Evolutionary conservation across 2,329 filamentous ascomycete genomes (phyloP), one percentile per base, ranked within the genome.

Genomic region (Cladophialophora carrionii): DNA sequence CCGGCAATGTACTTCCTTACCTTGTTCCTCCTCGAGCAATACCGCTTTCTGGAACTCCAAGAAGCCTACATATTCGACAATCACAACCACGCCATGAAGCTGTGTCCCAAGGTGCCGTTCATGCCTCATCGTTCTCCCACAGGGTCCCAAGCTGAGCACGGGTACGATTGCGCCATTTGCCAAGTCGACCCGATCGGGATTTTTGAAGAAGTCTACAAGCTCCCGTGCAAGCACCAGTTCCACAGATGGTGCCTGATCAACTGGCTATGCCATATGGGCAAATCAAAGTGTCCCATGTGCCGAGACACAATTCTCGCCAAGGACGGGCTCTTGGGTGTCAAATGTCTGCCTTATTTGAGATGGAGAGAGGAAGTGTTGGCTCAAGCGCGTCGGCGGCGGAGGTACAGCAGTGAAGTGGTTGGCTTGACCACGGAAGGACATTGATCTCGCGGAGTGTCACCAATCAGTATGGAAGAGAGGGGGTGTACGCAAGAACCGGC

Each of bases 41-140:
- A 62, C 37, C 63, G 58, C 37, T 62, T 63, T 24, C 58, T 65
- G 48, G 58, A 65, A 22, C 22, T 62, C 12, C 63, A 65, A 46
- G 63, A 65, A 41, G 63, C 54, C 8, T 54, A 54, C 34, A 56
- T 57, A 22, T 65, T 65, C 37, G 53, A 57, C 26, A 10, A n/a
- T 4, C 46, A 65, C 34, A 37, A 53, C 22, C n/a, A 41, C 4
- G 26, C 46, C 24, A 41, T 65, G 37, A 34, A 31, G 46, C 41
- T 20, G 12, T 65, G 63, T 49, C 63, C 58, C 8, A n/a, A 55
- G 48, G 41, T 29, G 14, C 31, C 43, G 20, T 58, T 53, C 49
- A 54, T 6, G 26, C 37, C 20, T 22, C 29, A 24, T 20, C 34
- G 52, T 26, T 12, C 51, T n/a, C 37, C 37, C 37, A 43, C 17